Base-by-base conservation (phyloP, 2,329 filamentous ascomycete genomes). In the Xylariaceae sp. region DNA sequence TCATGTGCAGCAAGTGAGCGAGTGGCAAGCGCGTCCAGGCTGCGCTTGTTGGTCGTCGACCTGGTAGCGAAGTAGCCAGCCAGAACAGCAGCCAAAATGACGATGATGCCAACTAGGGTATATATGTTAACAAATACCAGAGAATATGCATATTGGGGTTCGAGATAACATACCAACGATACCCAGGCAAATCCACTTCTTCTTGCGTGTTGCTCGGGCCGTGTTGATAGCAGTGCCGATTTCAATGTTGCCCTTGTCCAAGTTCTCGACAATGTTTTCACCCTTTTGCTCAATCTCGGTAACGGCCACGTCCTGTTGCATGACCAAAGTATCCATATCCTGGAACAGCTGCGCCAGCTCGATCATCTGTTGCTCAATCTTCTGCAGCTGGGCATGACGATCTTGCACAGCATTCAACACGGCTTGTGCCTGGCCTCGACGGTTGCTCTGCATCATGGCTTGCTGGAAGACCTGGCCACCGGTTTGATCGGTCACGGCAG, bases 121-220 rank as follows among this genome's bases (percentile, higher is more conserved):
- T n/a, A 48, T 13, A 16, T 50, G 61, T 72, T 61, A 74, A 67
- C 18, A 49, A 0, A 15, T 1, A 18, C n/a, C 10, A 16, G 29
- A 16, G 40, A 43, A 36, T 19, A 8, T n/a, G 16, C 1, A 13
- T 10, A 21, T 3, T 7, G 16, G 13, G 7, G 39, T 16, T 44
- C 13, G 29, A 5, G 6, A 30, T 47, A 37, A 72, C 80, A 63
- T 76, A 83, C 80, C 74, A 63, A 79, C 75, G 66, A 96, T 89
- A 65, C 86, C 85, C 63, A 96, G 74, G 78, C 91, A 96, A 70
- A 88, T 92, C 92, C 91, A 96, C 87, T 96, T 96, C 90, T 95
- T 95, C 76, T 85, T 89, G 63, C 89, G 81, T 47, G 87, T 89
- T 63, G 84, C 82, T 69, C 87, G 80, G 8, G 92, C 92, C 63